A percentile compares a stretch with the other conserved stretches of the same genome.
Evolutionary conservation across 1,139 yeast genomes (phyloP).

Genomic region (Yamadazyma taylorii): DNA sequence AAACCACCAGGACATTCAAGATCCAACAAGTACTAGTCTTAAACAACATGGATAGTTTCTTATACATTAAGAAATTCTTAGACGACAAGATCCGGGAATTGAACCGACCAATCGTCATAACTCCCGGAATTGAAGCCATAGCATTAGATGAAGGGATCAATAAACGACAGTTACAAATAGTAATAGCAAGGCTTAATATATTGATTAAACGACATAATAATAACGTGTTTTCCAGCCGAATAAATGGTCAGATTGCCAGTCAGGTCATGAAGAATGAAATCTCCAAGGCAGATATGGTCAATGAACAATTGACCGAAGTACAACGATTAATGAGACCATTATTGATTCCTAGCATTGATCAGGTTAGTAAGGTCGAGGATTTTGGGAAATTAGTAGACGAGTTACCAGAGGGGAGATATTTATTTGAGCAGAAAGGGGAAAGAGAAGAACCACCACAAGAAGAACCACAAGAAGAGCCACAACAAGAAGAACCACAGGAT

Average conservation of each 20-base stretch:
- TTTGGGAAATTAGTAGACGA: constrained; percentile 27
- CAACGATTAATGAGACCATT: constrained; percentile 29
- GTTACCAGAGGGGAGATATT: constrained; percentile 36
- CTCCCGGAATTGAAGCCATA: constrained; percentile 15
- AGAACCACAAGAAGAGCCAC: constrained; percentile 7
- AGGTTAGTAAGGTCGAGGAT: constrained; percentile 15
- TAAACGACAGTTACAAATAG: constrained; percentile 22
- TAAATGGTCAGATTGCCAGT: constrained; percentile 36
- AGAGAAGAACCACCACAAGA: neutral
- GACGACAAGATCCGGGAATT: constrained; percentile 28
- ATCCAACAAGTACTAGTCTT: too few species aligned
- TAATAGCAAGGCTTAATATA: constrained; percentile 28
- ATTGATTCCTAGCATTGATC: constrained; percentile 25
- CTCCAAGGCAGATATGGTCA: constrained; percentile 27
- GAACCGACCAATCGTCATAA: constrained; percentile 24
- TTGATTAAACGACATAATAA: constrained; percentile 30
- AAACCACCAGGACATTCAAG: too few species aligned
- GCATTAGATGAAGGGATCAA: constrained; percentile 18
- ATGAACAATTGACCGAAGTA: constrained; percentile 26
- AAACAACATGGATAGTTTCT: constrained; percentile 13
- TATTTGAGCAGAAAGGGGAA: constrained; percentile 16
- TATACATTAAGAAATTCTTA: constrained; percentile 32
- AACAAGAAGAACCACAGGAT: constrained; percentile 7
- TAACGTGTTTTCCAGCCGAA: constrained; percentile 28
- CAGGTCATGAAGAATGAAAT: constrained; percentile 38